Evolutionary conservation across 768 basidiomycete genomes (phyloP).

Genomic region (Symmetrospora coprosmae): DNA sequence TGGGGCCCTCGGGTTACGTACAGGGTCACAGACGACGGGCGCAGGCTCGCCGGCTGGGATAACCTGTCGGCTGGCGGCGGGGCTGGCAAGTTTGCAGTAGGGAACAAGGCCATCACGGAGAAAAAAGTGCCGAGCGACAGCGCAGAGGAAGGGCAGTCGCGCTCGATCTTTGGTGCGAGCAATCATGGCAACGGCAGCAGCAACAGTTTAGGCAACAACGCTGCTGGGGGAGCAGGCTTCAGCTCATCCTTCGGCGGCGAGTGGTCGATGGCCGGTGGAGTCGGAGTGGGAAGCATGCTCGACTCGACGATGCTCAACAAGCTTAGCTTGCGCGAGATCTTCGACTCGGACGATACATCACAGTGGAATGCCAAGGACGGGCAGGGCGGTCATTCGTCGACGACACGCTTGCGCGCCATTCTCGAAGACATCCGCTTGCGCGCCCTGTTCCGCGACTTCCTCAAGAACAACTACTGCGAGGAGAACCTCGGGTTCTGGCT

Average conservation of each 20-base stretch:
- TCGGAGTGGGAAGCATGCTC: slow-evolving; percentile 23
- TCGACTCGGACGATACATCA: slow-evolving; percentile 25
- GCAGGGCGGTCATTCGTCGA: slow-evolving; percentile 68
- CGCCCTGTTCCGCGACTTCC: slow-evolving; percentile 81
- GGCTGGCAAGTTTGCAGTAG: slow-evolving; percentile 32
- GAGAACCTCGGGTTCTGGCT: slow-evolving; percentile 97
- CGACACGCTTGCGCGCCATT: slow-evolving; percentile 76
- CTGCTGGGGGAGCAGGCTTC: slow-evolving; percentile 8
- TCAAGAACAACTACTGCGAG: slow-evolving; percentile 89
- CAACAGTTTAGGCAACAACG: too few species aligned
- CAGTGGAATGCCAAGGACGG: slow-evolving; percentile 32
- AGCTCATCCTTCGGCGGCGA: not conserved
- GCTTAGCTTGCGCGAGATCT: slow-evolving; percentile 27
- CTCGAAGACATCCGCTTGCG: slow-evolving; percentile 82
- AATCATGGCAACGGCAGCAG: too few species aligned
- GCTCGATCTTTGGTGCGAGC: too few species aligned
- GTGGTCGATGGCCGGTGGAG: slow-evolving; percentile 20
- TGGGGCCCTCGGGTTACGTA: slow-evolving; percentile 92
- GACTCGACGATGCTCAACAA: slow-evolving; percentile 17
- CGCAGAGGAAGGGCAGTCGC: not conserved
- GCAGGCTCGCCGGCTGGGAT: slow-evolving; percentile 73
- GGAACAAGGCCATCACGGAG: not conserved
- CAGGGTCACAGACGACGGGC: slow-evolving; percentile 82
- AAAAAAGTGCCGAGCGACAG: slow-evolving; percentile 31
- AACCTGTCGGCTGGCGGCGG: slow-evolving; percentile 25